Evolutionary conservation across 2,329 filamentous ascomycete genomes (phyloP), one percentile per base, ranked within the genome.

Genomic region (Sphaerulina populicola): DNA sequence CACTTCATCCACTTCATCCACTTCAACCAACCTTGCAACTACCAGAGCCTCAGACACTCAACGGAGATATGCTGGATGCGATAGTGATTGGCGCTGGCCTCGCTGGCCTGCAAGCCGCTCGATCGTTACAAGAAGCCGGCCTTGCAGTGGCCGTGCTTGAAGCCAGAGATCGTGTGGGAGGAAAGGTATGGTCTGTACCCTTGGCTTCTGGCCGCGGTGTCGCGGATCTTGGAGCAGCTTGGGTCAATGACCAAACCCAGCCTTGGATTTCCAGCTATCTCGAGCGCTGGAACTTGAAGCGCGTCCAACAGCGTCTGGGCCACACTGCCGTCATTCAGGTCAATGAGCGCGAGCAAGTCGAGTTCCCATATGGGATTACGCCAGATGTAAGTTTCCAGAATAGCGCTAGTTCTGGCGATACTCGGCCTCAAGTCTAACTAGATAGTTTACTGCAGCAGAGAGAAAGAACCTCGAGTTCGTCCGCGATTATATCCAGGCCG

Each of bases 181-280:
- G 63, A 64, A 53, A 55, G 11, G 35, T 62, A 4, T 47, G 44
- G 44, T 37, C 31, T 5, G 44, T 47, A 6, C 44, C 44, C 1
- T 38, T 47, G 44, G 44, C 44, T 21, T 47, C 44, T 37, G 44
- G 44, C 14, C 33, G 44, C 11, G 73, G 72, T 0, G 52, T 64
- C 0, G 66, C 73, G 2, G 78, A 81, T 15, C 57, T 79, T 0
- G 78, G 78, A 1, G 79, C 77, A 0, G 76, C 75, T 0, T 81
- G 78, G 79, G 73, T 81, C 54, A 81, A 81, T 53, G 74, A 79
- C 44, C 72, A 66, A 1, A 75, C 71, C 41, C 77, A 81, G 55
- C 64, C 57, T 23, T 63, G 64, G 2, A 71, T 47, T 2, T 37
- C 44, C 15, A n/a, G 12, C 9, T 47, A 47, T 47, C 12, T 47